Percentiles rank a stretch among this genome's conserved stretches.
These are phyloP conservation scores for Alloteropsis semialata DNA, from an alignment of 176 grass and related monocot genomes.

Conservation along the genomic window DNA sequence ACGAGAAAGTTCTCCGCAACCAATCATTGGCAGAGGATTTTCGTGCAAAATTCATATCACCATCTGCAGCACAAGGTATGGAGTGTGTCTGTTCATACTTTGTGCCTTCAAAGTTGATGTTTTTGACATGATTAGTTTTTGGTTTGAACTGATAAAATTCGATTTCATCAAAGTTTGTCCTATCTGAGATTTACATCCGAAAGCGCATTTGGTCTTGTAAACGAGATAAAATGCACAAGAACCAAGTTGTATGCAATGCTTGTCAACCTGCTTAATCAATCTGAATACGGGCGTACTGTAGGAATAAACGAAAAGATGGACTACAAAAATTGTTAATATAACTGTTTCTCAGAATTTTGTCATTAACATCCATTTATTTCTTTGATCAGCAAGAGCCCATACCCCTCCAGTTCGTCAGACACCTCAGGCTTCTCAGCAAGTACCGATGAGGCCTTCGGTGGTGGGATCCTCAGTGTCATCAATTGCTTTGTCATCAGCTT, in stretches of 20 bases:
- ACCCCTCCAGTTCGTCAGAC: slow-evolving; percentile 29
- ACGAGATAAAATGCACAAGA: background rate
- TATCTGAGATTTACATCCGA: background rate
- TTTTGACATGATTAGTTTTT: slow-evolving; percentile 12
- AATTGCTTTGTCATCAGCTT: background rate
- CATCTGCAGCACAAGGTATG: slow-evolving; percentile 45
- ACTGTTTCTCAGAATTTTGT: background rate
- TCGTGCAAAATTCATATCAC: slow-evolving; percentile 79
- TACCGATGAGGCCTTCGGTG: slow-evolving; percentile 8
- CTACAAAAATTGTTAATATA: background rate
- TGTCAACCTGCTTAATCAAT: background rate
- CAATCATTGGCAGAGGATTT: slow-evolving; percentile 90
- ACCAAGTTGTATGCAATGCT: background rate
- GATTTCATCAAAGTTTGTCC: background rate
- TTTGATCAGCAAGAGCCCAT: slow-evolving; percentile 38
- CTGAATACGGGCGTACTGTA: background rate
- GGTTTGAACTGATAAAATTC: background rate
- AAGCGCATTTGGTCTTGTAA: background rate
- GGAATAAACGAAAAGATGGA: background rate
- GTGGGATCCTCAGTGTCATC: background rate
- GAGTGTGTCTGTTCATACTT: background rate
- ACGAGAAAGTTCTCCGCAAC: slow-evolving; percentile 66
- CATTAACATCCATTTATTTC: slow-evolving; percentile 11
- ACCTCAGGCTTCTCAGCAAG: slow-evolving; percentile 42
- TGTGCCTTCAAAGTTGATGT: slow-evolving; percentile 22